Base-by-base conservation (phyloP, 2,329 filamentous ascomycete genomes). In the Metarhizium album region DNA sequence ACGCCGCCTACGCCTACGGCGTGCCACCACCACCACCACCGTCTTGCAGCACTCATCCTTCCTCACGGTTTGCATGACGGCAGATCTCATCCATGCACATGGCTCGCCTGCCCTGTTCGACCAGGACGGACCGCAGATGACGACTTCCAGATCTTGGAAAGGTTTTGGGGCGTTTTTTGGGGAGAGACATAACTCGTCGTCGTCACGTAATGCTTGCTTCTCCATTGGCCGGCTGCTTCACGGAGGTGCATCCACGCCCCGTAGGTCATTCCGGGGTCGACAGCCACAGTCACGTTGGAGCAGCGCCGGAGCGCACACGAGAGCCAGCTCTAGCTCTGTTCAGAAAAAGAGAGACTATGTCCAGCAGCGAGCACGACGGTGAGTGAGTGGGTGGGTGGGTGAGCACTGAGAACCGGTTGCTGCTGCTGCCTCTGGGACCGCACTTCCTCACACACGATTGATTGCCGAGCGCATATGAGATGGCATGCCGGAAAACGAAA, bases 151-250 rank as follows among this genome's bases (percentile, higher is more conserved):
- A 52, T 50, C 47, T 29, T 42, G 42, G 42, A 24, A 46, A 47
- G 43, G 38, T n/a, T 42, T 31, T 27, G 20, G 24, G 29, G 18
- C n/a, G n/a, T n/a, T n/a, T n/a, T 43, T 37, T 51, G 49, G 49
- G 49, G 45, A 35, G 24, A 24, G 42, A 37, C 45, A 40, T 8
- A 23, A 35, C n/a, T 22, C 14, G 22, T 45, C 8, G 3, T 7
- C 29, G 33, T 46, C 52, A 51, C 43, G 52, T 55, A 57, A 55
- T 54, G 33, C 23, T 22, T 31, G 18, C 8, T 20, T 42, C 16
- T 48, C 24, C 42, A 57, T 55, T 57, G 55, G 53, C 38, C 33
- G 31, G 46, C 42, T 43, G 43, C 47, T 45, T 45, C 45, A 48
- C 23, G 50, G 29, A 42, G 46, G 40, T 37, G 42, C 48, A 45